Evolutionary conservation across 164 flowering plant genomes (phyloP), one percentile per base, ranked within the genome.

Genomic region (Dillenia suffruticosa): DNA sequence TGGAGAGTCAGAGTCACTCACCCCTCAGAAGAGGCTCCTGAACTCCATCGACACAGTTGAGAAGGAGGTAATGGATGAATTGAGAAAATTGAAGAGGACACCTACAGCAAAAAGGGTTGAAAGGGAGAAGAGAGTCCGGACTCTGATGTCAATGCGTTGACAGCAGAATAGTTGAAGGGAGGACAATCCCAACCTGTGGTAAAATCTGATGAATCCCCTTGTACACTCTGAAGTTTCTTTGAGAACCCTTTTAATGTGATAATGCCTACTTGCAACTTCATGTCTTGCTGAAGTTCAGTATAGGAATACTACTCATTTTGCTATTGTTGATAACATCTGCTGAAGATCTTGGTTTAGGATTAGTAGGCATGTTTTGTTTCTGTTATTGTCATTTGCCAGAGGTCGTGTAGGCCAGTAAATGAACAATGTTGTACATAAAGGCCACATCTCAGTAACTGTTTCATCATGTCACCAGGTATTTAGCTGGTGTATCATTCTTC

Each of bases 131-230:
- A 77, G 65, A 63, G 82, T 89, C 0, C 77, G 88, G 0, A 82
- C 86, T 26, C 53, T 88, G 68, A 80, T 82, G 97, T 77, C 97
- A 11, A 76, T 90, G 87, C 82, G 97, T 10, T 87, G 79, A 82
- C 59, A 50, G 57, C 52, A 61, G 24, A n/a, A 40, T 51, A 56
- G 54, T 19, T 26, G 60, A 13, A 57, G 58, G 57, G 12, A 51
- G 52, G 45, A 51, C 56, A 51, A 57, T 7, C 40, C 40, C 52
- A 49, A 9, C 57, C 54, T 53, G 56, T 12, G 51, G 57, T 56
- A 58, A 65, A 67, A 46, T 64, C 76, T 76, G 72, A 62, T 72
- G 76, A 70, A 61, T 46, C 54, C 8, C 44, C 24, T 67, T 60
- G 46, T 44, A 49, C 19, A 48, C 44, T 49, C 54, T 61, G 16